phyloP scores from a whole-genome alignment of 1,139 yeast genomes.

The Yueomyces sp. region DNA sequence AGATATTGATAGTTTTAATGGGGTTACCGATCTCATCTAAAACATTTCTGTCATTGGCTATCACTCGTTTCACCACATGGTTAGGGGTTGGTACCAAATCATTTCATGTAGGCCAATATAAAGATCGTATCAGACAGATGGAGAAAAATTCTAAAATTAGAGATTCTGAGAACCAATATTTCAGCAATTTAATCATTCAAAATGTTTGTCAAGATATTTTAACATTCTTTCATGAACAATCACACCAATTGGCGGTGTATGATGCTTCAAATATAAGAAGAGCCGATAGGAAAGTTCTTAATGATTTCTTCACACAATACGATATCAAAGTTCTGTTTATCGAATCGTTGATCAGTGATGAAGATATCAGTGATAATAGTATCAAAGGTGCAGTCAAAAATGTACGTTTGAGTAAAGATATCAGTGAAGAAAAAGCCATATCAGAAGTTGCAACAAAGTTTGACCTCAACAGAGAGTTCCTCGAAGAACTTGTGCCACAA shows the following conservation, averaged over 20 bases:
- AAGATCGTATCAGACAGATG: constrained; percentile 31
- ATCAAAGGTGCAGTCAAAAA: constrained; percentile 79
- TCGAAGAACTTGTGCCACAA: constrained; percentile 7
- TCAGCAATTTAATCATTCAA: constrained; percentile 48
- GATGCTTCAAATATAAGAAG: constrained; percentile 88
- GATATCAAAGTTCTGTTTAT: constrained; percentile 74
- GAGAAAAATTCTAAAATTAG: constrained; percentile 43
- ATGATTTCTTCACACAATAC: constrained; percentile 38
- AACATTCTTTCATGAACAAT: constrained; percentile 56
- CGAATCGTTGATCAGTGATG: constrained; percentile 76
- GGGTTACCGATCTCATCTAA: constrained; percentile 97
- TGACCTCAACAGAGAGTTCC: constrained; percentile 2
- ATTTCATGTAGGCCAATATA: constrained; percentile 86
- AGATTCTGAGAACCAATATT: constrained; percentile 35
- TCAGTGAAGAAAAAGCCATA: constrained; percentile 30
- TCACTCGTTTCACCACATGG: constrained; percentile 88
- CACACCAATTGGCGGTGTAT: constrained; percentile 89
- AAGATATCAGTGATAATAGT: constrained; percentile 54
- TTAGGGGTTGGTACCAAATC: constrained; percentile 86
- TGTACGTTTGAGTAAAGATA: constrained; percentile 60
- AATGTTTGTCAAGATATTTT: constrained; percentile 61
- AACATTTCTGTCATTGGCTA: constrained; percentile 81
- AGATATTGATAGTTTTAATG: constrained; percentile 74
- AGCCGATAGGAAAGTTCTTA: constrained; percentile 49
- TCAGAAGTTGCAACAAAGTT: constrained; percentile 26